phyloP scores from a whole-genome alignment of 345 rosid genomes.

The Viola odorata region DNA sequence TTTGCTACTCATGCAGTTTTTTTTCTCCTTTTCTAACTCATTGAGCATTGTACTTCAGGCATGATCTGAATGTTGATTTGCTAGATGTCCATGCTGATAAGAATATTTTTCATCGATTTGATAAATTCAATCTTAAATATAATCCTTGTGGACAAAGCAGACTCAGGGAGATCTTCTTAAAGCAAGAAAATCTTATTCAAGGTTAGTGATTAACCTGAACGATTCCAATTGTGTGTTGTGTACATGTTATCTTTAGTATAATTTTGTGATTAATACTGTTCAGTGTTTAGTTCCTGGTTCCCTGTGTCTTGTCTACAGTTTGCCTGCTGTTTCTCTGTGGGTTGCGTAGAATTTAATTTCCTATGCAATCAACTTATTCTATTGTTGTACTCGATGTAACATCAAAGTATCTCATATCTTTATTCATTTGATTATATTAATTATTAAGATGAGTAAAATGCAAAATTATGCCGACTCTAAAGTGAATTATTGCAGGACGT shows the following conservation, averaged over 20 bases:
- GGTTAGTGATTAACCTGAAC: slow-evolving; percentile 21
- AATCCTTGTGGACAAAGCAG: slow-evolving; percentile 62
- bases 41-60: slow-evolving; percentile 16
- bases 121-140: slow-evolving; percentile 53
- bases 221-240: background rate
- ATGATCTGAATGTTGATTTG: slow-evolving; percentile 51
- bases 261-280: background rate
- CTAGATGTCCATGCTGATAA: slow-evolving; percentile 57
- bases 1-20: background rate
- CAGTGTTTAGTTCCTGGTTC: no score
- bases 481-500: slow-evolving; percentile 34
- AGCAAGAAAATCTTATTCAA: slow-evolving; percentile 56
- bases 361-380: no score
- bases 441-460: no score
- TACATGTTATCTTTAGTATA: background rate
- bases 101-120: slow-evolving; percentile 51
- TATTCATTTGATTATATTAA: background rate
- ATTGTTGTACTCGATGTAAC: background rate
- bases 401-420: background rate
- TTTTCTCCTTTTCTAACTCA: slow-evolving; percentile 1
- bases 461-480: slow-evolving; percentile 5
- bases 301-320: no score
- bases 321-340: no score
- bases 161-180: slow-evolving; percentile 50
- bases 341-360: no score